Conservation (phyloP, 257 asterid species). For the Solanum habrochaites region DNA sequence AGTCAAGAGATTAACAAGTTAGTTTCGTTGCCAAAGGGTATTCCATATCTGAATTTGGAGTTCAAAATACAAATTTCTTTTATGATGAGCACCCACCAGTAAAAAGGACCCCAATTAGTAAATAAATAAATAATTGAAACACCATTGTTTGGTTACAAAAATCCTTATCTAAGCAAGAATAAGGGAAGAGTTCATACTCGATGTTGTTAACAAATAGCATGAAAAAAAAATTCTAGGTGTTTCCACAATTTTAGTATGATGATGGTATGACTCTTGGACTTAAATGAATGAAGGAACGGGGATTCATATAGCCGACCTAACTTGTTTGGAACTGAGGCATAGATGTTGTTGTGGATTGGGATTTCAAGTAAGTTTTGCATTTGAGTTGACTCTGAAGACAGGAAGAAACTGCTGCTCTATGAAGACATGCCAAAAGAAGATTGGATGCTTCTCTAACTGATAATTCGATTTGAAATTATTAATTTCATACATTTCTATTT, state of each 20-base stretch:
- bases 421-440: constrained; percentile 9
- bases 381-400: neutral
- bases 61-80: neutral
- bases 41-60: neutral
- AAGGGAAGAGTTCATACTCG: neutral
- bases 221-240: neutral
- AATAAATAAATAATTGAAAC: neutral
- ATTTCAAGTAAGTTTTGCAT: neutral
- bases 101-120: neutral
- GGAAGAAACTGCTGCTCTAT: constrained; percentile 18
- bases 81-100: neutral
- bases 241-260: neutral
- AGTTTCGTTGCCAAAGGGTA: neutral
- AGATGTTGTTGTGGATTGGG: neutral
- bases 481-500: neutral
- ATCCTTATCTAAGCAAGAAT: neutral
- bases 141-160: neutral
- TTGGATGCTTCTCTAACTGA: constrained; percentile 20
- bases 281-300: neutral
- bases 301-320: neutral
- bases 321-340: neutral
- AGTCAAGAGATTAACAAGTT: neutral
- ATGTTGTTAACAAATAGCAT: neutral
- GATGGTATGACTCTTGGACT: neutral
- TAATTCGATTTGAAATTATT: neutral